Percentiles rank a stretch among this genome's conserved stretches.
These are phyloP conservation scores for Cryptococcus maquisensis DNA, from an alignment of 1,284 basidiomycete genomes.

Conservation along the genomic window DNA sequence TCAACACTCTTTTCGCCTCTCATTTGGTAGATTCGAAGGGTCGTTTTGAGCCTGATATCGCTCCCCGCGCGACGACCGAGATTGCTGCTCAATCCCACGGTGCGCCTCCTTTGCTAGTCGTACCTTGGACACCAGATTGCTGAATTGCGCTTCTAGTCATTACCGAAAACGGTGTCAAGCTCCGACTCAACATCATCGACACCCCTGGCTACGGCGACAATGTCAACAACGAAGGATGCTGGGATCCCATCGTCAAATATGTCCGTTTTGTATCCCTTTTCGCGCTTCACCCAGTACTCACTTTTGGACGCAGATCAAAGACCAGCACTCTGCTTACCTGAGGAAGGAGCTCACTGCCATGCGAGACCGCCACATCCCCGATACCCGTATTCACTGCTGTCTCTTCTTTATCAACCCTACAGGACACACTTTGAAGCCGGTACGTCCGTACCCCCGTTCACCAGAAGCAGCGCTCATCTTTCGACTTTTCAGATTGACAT, in stretches of 20 bases:
- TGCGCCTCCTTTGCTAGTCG: conserved; percentile 49
- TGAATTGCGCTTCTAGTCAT: conserved; percentile 64
- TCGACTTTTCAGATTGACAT: conserved; percentile 66
- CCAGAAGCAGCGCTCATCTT: background rate
- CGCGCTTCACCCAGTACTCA: background rate
- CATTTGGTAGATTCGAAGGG: conserved; percentile 98
- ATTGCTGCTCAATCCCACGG: conserved; percentile 95
- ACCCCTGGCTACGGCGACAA: conserved; percentile 98
- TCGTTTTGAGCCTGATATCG: conserved; percentile 77
- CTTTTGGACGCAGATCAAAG: conserved; percentile 53
- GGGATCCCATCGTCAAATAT: conserved; percentile 98
- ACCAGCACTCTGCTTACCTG: conserved; percentile 97
- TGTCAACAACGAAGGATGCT: conserved; percentile 99
- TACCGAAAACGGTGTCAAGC: conserved; percentile 90
- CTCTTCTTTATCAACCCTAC: conserved; percentile 98
- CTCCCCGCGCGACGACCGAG: conserved; percentile 89
- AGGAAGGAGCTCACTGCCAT: conserved; percentile 98
- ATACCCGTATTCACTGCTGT: conserved; percentile 97
- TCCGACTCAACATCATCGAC: conserved; percentile 96
- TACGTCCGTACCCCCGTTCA: conserved; percentile 12
- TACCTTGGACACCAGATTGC: background rate
- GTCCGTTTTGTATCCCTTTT: conserved; percentile 56
- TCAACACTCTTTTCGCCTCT: conserved; percentile 98
- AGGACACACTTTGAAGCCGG: conserved; percentile 80
- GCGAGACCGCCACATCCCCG: conserved; percentile 96